Conservation (phyloP, 2,329 filamentous ascomycete genomes). For the Penicillium sp. region DNA sequence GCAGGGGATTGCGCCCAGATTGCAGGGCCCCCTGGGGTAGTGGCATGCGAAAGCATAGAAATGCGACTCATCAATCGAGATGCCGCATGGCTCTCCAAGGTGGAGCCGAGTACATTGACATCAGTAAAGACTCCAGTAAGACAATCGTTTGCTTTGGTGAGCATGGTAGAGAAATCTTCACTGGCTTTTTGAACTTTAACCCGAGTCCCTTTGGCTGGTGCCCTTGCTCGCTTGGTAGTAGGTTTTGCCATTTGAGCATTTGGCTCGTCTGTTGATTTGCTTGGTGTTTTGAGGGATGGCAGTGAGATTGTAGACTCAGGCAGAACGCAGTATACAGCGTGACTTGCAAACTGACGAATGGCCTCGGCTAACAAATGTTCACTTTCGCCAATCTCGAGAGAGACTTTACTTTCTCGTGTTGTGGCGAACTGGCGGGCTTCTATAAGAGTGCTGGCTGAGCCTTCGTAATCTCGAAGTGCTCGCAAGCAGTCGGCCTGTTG, state of each 20-base stretch:
- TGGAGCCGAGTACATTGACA: conserved; percentile 38
- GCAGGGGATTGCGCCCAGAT: conserved; percentile 34
- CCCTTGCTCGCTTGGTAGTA: conserved; percentile 28
- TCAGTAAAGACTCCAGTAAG: conserved; percentile 35
- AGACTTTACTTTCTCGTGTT: conserved; percentile 61
- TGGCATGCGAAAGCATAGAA: conserved; percentile 45
- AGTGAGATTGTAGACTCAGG: conserved; percentile 91
- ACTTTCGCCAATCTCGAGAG: conserved; percentile 44
- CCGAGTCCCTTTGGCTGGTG: conserved; percentile 27
- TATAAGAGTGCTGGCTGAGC: conserved; percentile 56
- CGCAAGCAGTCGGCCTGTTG: conserved; percentile 53
- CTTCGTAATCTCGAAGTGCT: conserved; percentile 52
- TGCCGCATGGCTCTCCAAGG: conserved; percentile 39
- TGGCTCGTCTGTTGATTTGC: conserved; percentile 40
- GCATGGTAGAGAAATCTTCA: conserved; percentile 38
- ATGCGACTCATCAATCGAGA: conserved; percentile 42
- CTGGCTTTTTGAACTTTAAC: conserved; percentile 30
- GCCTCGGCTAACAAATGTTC: conserved; percentile 40
- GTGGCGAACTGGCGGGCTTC: conserved; percentile 34
- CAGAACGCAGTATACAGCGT: conserved; percentile 84
- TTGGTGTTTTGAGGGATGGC: conserved; percentile 60
- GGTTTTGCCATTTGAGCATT: conserved; percentile 25
- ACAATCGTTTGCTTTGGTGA: conserved; percentile 37
- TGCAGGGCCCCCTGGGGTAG: conserved; percentile 30
- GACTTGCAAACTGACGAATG: conserved; percentile 62